Evolutionary conservation across 257 asterid genomes (phyloP).

Genomic region (Solanum piurae): DNA sequence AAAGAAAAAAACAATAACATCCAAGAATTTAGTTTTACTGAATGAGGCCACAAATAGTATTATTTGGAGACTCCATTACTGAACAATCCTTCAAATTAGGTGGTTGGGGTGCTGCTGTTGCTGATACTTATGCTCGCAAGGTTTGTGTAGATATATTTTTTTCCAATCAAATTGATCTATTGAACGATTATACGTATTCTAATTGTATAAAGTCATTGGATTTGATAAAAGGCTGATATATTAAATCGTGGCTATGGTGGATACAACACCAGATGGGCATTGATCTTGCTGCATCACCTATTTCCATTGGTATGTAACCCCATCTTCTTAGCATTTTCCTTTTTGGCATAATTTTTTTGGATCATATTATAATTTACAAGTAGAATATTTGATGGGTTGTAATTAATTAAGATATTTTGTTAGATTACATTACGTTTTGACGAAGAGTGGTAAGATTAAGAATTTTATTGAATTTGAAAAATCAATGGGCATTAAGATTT

Average conservation of each 20-base stretch:
- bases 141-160: constrained; percentile 3
- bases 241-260: constrained; percentile 90
- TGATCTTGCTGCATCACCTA: constrained; percentile 74
- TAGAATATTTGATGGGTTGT: neutral
- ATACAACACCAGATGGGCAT: constrained; percentile 89
- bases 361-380: neutral
- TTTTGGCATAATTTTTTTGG: neutral
- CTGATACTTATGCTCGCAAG: constrained; percentile 71
- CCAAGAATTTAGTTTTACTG: neutral
- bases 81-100: constrained; percentile 65
- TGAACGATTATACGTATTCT: neutral
- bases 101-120: constrained; percentile 94
- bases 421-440: neutral
- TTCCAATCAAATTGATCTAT: neutral
- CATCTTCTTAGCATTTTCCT: neutral
- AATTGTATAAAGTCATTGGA: neutral
- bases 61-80: constrained; percentile 90
- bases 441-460: neutral
- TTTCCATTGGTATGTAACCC: constrained; percentile 54
- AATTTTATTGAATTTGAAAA: too few relatives aligned
- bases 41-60: constrained; percentile 70
- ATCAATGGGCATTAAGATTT: too few relatives aligned
- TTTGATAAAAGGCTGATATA: constrained; percentile 56
- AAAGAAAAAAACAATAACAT: too few relatives aligned
- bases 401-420: neutral